Base-by-base conservation (phyloP, 306 rosid genomes). In the Citrullus mucosospermus region DNA sequence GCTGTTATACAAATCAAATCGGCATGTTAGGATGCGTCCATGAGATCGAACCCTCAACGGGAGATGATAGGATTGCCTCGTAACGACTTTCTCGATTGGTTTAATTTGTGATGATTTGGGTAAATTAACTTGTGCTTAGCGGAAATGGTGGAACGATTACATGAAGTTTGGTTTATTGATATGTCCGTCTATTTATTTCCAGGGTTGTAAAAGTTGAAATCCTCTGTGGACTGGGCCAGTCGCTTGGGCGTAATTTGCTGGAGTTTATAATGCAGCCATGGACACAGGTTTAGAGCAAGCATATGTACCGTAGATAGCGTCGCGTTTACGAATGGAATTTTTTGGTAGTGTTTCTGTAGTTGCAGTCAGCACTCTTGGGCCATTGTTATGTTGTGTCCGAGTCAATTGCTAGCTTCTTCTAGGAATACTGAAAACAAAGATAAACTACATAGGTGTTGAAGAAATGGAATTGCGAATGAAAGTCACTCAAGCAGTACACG, bases 401-500 rank as follows among this genome's bases (percentile, higher is more conserved):
- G 28, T 50, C 77, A 50, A 50, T 51, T 50, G 25, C 43, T 73
- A 73, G 61, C 32, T 73, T 46, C 60, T 73, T 51, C 34, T 51
- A 12, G 7, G 44, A 73, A 25, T 51, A 14, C 57, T 46, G 76
- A 71, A 46, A 70, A 46, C 76, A 8, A 46, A 71, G 57, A 51
- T 73, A 16, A 73, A 30, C 59, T 51, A 51, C 38, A 30, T 73
- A 50, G 77, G 77, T 73, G 30, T 14, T 16, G 9, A 50, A 50
- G 60, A 30, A 78, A 93, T 89, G 94, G 94, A 90, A 83, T 78
- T 92, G 88, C 90, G 89, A 78, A 83, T 87, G 90, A 90, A 94
- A 83, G 98, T 94, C 65, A 93, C 90, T 53, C 93, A 92, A 81
- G 98, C 98, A 30, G 97, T 94, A 71, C 93, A 87, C 78, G 97